Base-by-base conservation (phyloP, 1,284 basidiomycete species). In the Ustanciosporium gigantosporum region DNA sequence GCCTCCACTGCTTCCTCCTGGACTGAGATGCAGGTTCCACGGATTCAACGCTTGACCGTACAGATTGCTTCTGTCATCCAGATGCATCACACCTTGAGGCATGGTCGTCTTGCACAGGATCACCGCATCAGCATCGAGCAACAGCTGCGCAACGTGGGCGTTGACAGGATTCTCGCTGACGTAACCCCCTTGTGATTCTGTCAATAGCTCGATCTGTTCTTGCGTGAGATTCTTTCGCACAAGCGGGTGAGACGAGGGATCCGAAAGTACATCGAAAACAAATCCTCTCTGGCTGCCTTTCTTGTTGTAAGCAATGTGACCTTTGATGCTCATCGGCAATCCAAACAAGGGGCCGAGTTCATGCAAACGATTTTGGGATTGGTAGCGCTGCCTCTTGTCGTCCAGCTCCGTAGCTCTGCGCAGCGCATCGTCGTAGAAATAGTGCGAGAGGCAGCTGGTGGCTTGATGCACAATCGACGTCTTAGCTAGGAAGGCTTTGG, bases 31-130 rank as follows among this genome's bases (percentile, higher is more conserved):
- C 3, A 67, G 25, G 34, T 69, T 69, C 37, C 36, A 38, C 7
- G 69, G 67, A 14, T 67, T 70, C 20, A 70, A 36, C 25, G 66
- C 70, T 32, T 61, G 64, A 16, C 69, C 69, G 34, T 61, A 65
- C 15, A 67, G 36, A 27, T 64, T 61, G 52, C 37, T 64, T 6
- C 44, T 27, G 4, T 65, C 66, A 19, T 71, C 68, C 17, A 71
- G 45, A 29, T 69, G 67, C 68, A 71, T 69, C 22, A 71, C 34
- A n/a, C 52, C 56, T 36, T 68, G 61, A 0, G 68, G 67, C 67
- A 70, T 68, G 20, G 50, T 60, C 11, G 68, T 70, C 48, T 70
- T 70, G 36, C 44, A 47, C 17, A 61, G 41, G 36, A 70, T 58
- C 16, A 70, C 55, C 2, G 52, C 65, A 25, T 64, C 68, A 19